These are phyloP conservation scores for Kuraishia piskuri DNA, from an alignment of 805 yeast species.

Conservation along the genomic window DNA sequence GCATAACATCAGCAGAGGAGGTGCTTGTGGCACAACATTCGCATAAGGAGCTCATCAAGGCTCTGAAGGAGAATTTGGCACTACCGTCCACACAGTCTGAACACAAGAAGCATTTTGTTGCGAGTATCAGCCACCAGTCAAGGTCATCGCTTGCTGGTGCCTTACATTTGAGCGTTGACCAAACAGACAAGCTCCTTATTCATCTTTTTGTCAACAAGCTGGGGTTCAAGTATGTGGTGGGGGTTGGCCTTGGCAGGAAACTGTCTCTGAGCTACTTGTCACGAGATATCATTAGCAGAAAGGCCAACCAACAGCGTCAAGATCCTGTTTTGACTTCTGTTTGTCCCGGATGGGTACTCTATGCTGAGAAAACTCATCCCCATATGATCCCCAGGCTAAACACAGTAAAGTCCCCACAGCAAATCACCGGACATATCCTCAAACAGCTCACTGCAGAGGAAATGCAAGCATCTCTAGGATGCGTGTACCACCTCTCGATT, in stretches of 20 bases:
- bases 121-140: conserved; percentile 79
- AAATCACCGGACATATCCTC: conserved; percentile 74
- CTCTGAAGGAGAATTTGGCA: conserved; percentile 28
- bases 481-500: conserved; percentile 71
- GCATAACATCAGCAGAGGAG: conserved; percentile 96
- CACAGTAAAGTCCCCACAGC: conserved; percentile 83
- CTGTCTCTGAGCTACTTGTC: conserved; percentile 47
- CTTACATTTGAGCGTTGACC: conserved; percentile 38
- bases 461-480: conserved; percentile 13
- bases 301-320: conserved; percentile 5
- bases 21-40: conserved; percentile 87
- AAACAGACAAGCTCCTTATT: conserved; percentile 53
- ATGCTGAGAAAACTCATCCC: conserved; percentile 94
- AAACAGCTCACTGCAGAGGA: conserved; percentile 41
- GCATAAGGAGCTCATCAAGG: conserved; percentile 65
- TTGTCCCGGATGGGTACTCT: conserved; percentile 96
- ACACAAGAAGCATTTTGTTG: conserved; percentile 43
- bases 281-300: conserved; percentile 23
- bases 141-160: conserved; percentile 77
- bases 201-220: conserved; percentile 49
- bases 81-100: conserved; percentile 7
- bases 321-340: conserved; percentile 60
- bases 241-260: conserved; percentile 75
- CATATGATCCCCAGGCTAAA: conserved; percentile 65
- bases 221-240: conserved; percentile 70